Base-by-base conservation (phyloP, 129 eudicot genomes). In the Centaurea solstitialis region DNA sequence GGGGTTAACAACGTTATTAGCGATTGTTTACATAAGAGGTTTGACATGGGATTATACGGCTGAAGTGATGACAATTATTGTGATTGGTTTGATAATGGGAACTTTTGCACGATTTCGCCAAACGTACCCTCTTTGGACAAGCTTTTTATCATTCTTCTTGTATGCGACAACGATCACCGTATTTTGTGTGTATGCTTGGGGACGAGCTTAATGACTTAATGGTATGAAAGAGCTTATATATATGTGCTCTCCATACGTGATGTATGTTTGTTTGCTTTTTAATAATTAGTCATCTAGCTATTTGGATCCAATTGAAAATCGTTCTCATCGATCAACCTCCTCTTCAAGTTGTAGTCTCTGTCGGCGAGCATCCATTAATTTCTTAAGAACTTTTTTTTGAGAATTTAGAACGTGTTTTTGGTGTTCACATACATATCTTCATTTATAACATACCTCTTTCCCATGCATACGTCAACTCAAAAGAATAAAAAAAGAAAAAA, bases 41-140 rank as follows among this genome's bases (percentile, higher is more conserved):
- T 50, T 90, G 72, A 72, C 86, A 15, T 86, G 88, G 84, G 80
- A 81, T 81, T 83, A 83, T 41, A 75, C 94, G n/a, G 83, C 94
- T 37, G 92, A 90, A 77, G 86, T 88, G 28, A 77, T 88, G 24
- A 82, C 86, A 1, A 87, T 88, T 15, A 61, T 90, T 11, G 30
- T 86, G 13, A 81, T 87, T 9, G 79, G 87, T 76, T 76, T 86
- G 21, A 47, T 73, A 11, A 79, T 86, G 77, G 93, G 90, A 65
- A 20, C 59, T 13, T 40, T 81, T 28, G 81, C 87, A 41, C 84
- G 77, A 66, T 65, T 76, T 28, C 65, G 87, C 41, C 82, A 78
- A 12, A 76, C 76, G 40, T 89, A 84, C 65, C 88, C 87, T 45
- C 79, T 79, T 0, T 89, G 93, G 93, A 84, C 93, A 35, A 69